Base-by-base conservation (phyloP, 306 rosid species). In the Benincasa hispida region DNA sequence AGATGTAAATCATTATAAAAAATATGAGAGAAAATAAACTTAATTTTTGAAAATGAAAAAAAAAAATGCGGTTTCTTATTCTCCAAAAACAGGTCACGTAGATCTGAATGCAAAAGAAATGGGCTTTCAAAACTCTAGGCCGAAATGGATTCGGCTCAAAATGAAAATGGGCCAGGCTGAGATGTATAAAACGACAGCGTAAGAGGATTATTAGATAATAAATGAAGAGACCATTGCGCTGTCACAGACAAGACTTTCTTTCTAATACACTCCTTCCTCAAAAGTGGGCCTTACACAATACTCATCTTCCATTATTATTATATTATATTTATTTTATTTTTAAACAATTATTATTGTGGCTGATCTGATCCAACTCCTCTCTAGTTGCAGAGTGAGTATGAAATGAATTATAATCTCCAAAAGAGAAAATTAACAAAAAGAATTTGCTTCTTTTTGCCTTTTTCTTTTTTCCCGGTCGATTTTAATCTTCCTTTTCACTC, bases 261-360 rank as follows among this genome's bases (percentile, higher is more conserved):
- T 68, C 56, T 39, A 68, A 42, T 6, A 68, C 74, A 39, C 74
- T 68, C 56, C 34, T 77, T 75, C 58, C 45, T 85, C 79, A 69
- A 79, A 79, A 87, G 84, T 90, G 78, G 58, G 75, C 74, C 80
- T 80, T 83, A 76, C 75, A 69, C 84, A 63, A 28, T 15, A 50
- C 55, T 50, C 54, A 5, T 66, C 25, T 6, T 72, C 10, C 19
- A 18, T 15, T 11, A 72, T 51, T 28, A 50, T 50, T 25, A 15
- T 47, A 15, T 48, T n/a, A 11, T 24, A 4, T 11, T 18, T 19
- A 17, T 32, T 18, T 17, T 50, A 3, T 25, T 27, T 24, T n/a
- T n/a, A n/a, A 51, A 25, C 15, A 50, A 50, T 51, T 28, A 72
- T 50, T 27, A 72, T 30, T 50, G 47, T 72, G 60, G 45, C 47